These are phyloP conservation scores for Coemansia furcata DNA, from an alignment of 192 early-diverging fungal genomes.

Conservation along the genomic window DNA sequence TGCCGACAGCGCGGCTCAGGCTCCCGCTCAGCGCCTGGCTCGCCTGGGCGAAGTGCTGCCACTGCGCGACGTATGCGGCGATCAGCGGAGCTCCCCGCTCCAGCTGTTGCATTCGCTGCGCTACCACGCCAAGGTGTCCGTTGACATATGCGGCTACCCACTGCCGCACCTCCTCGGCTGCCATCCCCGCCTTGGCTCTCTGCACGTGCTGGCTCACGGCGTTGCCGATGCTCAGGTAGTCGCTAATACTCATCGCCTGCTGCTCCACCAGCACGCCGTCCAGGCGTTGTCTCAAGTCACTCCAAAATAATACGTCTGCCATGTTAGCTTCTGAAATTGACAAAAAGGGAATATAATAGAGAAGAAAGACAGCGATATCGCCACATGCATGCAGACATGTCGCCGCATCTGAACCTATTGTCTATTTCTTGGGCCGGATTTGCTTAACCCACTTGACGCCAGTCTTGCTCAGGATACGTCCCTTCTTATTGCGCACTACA, in stretches of 20 bases:
- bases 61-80: neutral
- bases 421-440: slow-evolving; percentile 21
- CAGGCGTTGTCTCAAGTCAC: neutral
- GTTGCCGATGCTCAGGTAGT: neutral
- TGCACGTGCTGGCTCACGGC: neutral
- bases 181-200: neutral
- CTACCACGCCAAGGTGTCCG: neutral
- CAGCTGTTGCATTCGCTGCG: neutral
- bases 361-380: neutral
- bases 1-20: neutral
- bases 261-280: neutral
- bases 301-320: neutral
- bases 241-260: neutral
- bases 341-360: neutral
- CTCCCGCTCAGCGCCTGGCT: neutral
- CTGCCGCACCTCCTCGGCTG: neutral
- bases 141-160: neutral
- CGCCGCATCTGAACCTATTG: neutral
- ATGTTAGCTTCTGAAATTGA: neutral
- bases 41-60: neutral
- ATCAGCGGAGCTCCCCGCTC: neutral
- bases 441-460: slow-evolving; percentile 30
- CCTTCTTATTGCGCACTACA: slow-evolving; percentile 36
- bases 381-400: neutral
- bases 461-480: slow-evolving; percentile 20